A percentile compares a stretch with the other conserved stretches of the same genome.
These are phyloP conservation scores for Vitis hybrid DNA, from an alignment of 177 flowering plant species.

Conservation along the genomic window DNA sequence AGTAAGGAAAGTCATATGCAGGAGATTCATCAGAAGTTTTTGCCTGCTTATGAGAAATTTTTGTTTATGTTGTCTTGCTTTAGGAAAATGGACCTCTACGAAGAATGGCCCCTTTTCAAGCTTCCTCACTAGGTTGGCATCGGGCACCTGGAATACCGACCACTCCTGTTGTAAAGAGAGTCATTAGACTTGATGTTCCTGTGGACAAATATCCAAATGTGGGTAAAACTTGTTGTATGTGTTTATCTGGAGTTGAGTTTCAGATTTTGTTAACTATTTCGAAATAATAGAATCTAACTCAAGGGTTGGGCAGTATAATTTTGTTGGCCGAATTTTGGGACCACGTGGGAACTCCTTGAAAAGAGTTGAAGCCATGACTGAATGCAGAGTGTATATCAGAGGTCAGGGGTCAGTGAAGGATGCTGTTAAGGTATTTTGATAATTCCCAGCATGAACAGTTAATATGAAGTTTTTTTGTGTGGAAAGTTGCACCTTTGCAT, in stretches of 20 bases:
- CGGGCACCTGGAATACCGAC: conserved; percentile 56
- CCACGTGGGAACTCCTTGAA: conserved; percentile 87
- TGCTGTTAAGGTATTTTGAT: conserved; percentile 58
- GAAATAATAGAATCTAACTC: conserved; percentile 1
- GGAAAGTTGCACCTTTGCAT: too few species aligned
- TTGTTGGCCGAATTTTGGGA: conserved; percentile 85
- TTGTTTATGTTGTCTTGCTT: conserved; percentile 3
- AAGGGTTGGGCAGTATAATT: conserved; percentile 56
- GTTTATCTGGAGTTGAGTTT: not conserved
- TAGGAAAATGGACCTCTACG: conserved; percentile 62
- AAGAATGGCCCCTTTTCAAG: conserved; percentile 54
- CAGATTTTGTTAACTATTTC: not conserved
- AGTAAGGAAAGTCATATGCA: too few species aligned
- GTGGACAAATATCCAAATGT: conserved; percentile 82
- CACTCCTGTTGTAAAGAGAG: conserved; percentile 60
- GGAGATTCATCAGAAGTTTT: not conserved
- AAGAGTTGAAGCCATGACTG: conserved; percentile 77
- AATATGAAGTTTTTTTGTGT: too few species aligned
- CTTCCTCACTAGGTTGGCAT: conserved; percentile 67
- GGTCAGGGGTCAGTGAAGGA: conserved; percentile 87
- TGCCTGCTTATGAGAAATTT: not conserved
- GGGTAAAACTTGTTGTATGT: conserved; percentile 12
- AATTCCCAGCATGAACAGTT: too few species aligned
- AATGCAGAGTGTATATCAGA: conserved; percentile 79
- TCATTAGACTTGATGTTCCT: conserved; percentile 80